Evolutionary conservation across 2,329 filamentous ascomycete species (phyloP).

Genomic region (Thelonectria discophora): DNA sequence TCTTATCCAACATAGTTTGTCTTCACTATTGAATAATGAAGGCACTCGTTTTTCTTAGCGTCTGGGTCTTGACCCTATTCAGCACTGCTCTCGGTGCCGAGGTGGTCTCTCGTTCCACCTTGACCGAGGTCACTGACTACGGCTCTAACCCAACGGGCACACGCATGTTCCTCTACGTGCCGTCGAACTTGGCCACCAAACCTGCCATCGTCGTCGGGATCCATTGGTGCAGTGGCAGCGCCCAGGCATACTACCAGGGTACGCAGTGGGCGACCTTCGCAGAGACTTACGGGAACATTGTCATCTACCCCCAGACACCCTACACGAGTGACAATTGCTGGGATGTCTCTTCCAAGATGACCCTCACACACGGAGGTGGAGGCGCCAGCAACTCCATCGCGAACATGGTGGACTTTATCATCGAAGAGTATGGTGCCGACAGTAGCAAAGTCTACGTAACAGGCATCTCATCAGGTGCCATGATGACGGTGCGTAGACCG

Average conservation of each 20-base stretch:
- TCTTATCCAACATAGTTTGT: background rate
- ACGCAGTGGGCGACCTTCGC: conserved; percentile 63
- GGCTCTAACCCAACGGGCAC: conserved; percentile 34
- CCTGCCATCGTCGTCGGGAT: conserved; percentile 63
- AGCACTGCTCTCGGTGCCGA: conserved; percentile 22
- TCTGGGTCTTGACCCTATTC: conserved; percentile 22
- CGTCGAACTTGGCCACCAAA: conserved; percentile 49
- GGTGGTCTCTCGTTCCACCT: conserved; percentile 32
- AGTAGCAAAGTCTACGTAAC: conserved; percentile 58
- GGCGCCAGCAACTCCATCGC: conserved; percentile 61
- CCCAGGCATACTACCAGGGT: conserved; percentile 59
- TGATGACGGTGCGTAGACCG: conserved; percentile 34
- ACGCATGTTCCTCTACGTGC: conserved; percentile 45
- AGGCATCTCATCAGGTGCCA: conserved; percentile 41
- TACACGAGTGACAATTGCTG: conserved; percentile 58
- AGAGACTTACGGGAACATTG: conserved; percentile 64
- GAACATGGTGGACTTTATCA: conserved; percentile 62
- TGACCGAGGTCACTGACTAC: conserved; percentile 32
- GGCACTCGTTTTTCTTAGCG: conserved; percentile 2
- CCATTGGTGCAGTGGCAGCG: conserved; percentile 66
- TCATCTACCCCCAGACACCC: conserved; percentile 56
- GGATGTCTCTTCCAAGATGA: conserved; percentile 64
- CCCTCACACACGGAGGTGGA: conserved; percentile 60
- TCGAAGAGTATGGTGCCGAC: conserved; percentile 59
- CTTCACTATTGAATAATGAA: conserved; percentile 17